phyloP scores from a whole-genome alignment of 805 yeast species.

The Zygoascus tannicola region DNA sequence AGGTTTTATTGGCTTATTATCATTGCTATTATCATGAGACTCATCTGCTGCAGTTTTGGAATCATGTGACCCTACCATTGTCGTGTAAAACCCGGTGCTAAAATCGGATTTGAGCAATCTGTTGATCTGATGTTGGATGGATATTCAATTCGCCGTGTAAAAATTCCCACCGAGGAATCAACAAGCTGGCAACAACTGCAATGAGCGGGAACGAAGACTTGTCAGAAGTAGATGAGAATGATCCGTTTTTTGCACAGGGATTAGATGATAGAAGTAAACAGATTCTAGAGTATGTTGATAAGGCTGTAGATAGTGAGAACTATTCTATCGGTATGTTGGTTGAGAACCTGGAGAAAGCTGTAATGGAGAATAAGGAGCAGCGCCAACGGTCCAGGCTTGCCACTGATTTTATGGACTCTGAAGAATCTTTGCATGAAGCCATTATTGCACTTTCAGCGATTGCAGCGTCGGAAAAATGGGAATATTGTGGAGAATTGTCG shows the following conservation, averaged over 20 bases:
- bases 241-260: conserved; percentile 10
- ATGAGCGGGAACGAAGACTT: background rate
- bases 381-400: too few species aligned
- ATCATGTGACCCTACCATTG: too few species aligned
- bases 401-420: conserved; percentile 21
- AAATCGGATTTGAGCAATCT: too few species aligned
- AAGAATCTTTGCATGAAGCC: conserved; percentile 14
- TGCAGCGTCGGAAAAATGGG: conserved; percentile 8
- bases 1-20: too few species aligned
- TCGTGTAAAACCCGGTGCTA: too few species aligned
- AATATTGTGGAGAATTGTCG: conserved; percentile 5
- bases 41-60: too few species aligned
- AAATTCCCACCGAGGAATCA: too few species aligned
- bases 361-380: conserved; percentile 17
- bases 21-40: too few species aligned
- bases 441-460: conserved; percentile 14
- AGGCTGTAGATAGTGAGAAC: background rate
- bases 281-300: conserved; percentile 7
- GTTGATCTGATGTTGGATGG: too few species aligned
- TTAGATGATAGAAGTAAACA: background rate
- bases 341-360: conserved; percentile 10
- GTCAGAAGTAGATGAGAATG: conserved; percentile 1
- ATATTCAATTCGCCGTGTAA: too few species aligned
- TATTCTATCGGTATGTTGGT: too few species aligned
- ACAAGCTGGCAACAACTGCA: background rate